phyloP scores from a whole-genome alignment of 2,329 filamentous ascomycete genomes.

The Colletotrichum coccodes region DNA sequence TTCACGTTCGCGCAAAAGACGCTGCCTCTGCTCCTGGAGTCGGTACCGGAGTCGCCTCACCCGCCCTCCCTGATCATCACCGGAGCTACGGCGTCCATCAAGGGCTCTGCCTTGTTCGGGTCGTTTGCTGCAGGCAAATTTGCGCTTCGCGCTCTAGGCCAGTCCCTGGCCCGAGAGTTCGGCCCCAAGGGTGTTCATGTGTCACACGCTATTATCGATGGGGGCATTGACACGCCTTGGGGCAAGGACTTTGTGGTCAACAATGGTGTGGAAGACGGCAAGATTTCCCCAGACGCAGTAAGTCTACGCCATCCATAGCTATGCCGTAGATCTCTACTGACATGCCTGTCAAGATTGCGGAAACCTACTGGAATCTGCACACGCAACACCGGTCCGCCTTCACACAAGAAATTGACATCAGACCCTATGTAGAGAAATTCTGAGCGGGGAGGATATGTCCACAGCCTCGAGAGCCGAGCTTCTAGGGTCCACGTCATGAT shows the following conservation, averaged over 20 bases:
- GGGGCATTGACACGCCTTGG: constrained; percentile 82
- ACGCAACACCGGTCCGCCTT: constrained; percentile 83
- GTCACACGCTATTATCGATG: constrained; percentile 84
- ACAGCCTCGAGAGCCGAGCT: background rate
- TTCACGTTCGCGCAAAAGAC: constrained; percentile 80
- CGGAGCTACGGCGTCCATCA: constrained; percentile 83
- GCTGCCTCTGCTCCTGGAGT: constrained; percentile 76
- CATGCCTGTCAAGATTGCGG: constrained; percentile 74
- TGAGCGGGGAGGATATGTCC: background rate
- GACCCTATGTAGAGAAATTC: constrained; percentile 87
- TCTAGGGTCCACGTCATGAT: background rate
- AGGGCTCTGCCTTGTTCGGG: constrained; percentile 66
- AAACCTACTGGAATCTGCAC: constrained; percentile 86
- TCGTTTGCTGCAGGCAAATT: constrained; percentile 83
- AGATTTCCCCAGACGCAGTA: constrained; percentile 80
- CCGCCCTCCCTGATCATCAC: constrained; percentile 88
- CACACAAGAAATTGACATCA: constrained; percentile 83
- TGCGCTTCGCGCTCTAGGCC: constrained; percentile 77
- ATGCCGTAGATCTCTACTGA: constrained; percentile 20
- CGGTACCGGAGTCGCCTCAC: constrained; percentile 63
- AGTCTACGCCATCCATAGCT: constrained; percentile 47
- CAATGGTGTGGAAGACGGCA: constrained; percentile 61
- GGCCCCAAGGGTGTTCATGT: constrained; percentile 87
- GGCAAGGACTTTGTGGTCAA: constrained; percentile 65
- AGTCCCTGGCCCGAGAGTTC: constrained; percentile 85